Base-by-base conservation (phyloP, 768 basidiomycete genomes). In the Amanita fuliginea region DNA sequence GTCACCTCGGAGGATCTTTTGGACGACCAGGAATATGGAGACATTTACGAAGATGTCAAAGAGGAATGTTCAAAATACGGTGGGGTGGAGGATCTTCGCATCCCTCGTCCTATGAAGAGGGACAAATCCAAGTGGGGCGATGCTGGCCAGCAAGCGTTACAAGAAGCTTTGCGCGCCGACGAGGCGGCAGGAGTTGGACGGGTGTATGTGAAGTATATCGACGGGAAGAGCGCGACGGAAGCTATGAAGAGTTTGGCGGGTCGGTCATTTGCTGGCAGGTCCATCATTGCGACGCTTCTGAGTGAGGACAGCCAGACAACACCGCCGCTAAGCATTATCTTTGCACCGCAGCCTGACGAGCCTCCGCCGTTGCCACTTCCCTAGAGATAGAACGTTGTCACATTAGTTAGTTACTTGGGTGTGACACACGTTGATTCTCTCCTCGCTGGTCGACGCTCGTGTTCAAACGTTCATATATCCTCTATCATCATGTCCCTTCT, bases 141-240 rank as follows among this genome's bases (percentile, higher is more conserved):
- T 45, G 71, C 67, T 16, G 80, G 75, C 2, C 69, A 70, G 46
- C 77, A 81, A 57, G 69, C 77, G 24, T 73, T 80, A 11, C 70
- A 78, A 46, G 84, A 87, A 57, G 83, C 80, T 26, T 75, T 76
- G 52, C 78, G 83, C 32, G 73, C 75, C 37, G 93, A 95, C 63
- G 93, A 96, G 62, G 88, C 86, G 26, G 75, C 86, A 1, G 96
- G 95, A 47, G 91, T 99, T 18, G 95, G 96, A 37, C 77, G 93
- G 44, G 96, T 99, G 11, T 98, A 95, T 63, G 93, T 99, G 54
- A 86, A 90, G 69, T 99, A 86, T 61, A 59, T 57, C 41, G 72
- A 81, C 18, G 62, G 81, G 21, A 70, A 71, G 11, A 71, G 77
- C 40, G 89, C 91, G 14, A 71, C 72, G 30, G 69, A 63, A 51